Base-by-base conservation (phyloP, 345 rosid species). In the Passiflora organensis region DNA sequence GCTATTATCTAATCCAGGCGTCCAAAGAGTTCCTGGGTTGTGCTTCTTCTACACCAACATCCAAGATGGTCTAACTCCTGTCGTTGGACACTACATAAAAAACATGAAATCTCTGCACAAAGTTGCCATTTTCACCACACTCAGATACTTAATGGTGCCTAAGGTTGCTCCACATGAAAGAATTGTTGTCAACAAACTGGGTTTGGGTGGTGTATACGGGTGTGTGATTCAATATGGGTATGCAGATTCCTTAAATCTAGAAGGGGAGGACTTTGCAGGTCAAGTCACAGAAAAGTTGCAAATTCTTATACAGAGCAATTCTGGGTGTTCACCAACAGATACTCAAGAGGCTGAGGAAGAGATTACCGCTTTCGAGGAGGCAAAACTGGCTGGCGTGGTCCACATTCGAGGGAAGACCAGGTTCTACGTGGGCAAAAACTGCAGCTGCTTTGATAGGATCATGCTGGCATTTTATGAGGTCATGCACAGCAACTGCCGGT, bases 31-130 rank as follows among this genome's bases (percentile, higher is more conserved):
- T 61, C 83, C 89, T 0, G 97, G 95, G 22, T 44, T 85, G 49
- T 87, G 96, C 62, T 87, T 91, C 64, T 85, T 91, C 54, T 91
- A 87, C 80, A 82, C 96, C 15, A 85, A 91, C 32, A 78, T 83
- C 38, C 95, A 87, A 51, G 82, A 83, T 37, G 95, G 95, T 6
- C 67, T 85, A 65, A 85, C 96, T 48, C 96, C 85, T 44, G 63
- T 91, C 54, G 84, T 83, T 8, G 87, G 89, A 47, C 95, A 85
- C 55, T 85, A 78, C 60, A 68, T 87, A 2, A 85, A 89, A 70
- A 91, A 83, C 63, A 68, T 82, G 82, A 83, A 82, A 48, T 87
- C 96, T 17, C 87, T 91, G 37, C 97, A 91, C 71, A 69, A 60
- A 25, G 85, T 91, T 54, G 83, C 89, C 22, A 70, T 87, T 51